Conservation (phyloP, 306 rosid genomes). For the Mimosa pudica region DNA sequence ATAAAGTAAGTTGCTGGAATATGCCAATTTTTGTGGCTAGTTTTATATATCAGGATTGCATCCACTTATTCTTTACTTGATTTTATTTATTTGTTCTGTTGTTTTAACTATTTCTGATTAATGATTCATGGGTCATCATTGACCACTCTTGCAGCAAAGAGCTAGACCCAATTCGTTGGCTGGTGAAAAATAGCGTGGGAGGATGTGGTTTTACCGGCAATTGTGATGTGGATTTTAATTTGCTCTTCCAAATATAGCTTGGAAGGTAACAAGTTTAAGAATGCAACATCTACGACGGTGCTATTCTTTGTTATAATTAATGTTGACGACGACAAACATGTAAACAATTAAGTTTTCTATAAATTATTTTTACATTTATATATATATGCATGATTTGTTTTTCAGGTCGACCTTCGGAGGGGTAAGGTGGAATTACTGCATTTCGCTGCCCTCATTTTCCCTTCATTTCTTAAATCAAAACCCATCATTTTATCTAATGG, state of each 20-base stretch:
- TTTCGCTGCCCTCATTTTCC: no score
- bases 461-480: no score
- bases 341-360: no score
- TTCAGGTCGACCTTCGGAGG: no score
- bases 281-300: no score
- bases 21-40: neutral
- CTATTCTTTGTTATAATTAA: no score
- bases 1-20: neutral
- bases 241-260: conserved; percentile 8
- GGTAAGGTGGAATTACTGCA: no score
- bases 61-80: neutral
- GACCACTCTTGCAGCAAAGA: neutral
- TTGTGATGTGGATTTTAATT: conserved; percentile 21
- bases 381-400: no score
- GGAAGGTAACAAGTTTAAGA: neutral
- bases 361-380: no score
- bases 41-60: neutral
- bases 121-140: neutral
- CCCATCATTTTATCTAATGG: no score
- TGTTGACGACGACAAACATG: no score
- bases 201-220: conserved; percentile 11
- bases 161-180: conserved; percentile 4
- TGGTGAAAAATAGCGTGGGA: neutral
- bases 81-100: neutral
- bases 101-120: neutral